Conservation (phyloP, 2,329 filamentous ascomycete genomes). For the Gyromitra esculenta region DNA sequence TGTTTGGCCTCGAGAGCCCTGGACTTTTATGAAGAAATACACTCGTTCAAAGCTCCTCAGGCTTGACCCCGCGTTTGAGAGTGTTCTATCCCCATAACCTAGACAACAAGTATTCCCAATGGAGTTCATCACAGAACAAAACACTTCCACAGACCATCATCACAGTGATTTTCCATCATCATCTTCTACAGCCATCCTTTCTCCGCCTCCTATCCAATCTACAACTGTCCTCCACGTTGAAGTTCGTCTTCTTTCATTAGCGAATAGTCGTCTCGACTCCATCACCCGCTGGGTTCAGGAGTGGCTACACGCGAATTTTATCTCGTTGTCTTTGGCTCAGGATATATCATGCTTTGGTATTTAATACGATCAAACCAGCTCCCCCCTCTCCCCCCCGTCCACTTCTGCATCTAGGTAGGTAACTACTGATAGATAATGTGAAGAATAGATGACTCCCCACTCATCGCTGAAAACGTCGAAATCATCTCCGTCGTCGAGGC, state of each 20-base stretch:
- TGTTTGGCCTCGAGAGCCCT: background rate
- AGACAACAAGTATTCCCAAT: background rate
- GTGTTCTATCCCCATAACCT: background rate
- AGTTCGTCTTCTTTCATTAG: slow-evolving; percentile 45
- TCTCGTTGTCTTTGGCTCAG: slow-evolving; percentile 48
- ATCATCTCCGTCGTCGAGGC: slow-evolving; percentile 52
- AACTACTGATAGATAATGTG: background rate
- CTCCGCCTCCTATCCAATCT: background rate
- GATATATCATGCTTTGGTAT: slow-evolving; percentile 51
- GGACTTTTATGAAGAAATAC: background rate
- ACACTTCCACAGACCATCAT: background rate
- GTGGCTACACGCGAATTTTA: slow-evolving; percentile 53
- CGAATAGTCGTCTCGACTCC: slow-evolving; percentile 43
- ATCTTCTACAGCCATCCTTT: background rate
- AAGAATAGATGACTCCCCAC: slow-evolving; percentile 35
- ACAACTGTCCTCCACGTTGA: slow-evolving; percentile 44
- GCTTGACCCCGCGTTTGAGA: background rate
- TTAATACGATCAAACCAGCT: background rate
- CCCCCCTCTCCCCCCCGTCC: background rate
- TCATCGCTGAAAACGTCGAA: slow-evolving; percentile 48
- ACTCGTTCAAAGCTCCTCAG: background rate
- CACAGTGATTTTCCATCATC: background rate
- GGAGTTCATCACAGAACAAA: slow-evolving; percentile 1
- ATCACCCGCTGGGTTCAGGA: slow-evolving; percentile 44
- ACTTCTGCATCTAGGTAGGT: background rate